Conservation (phyloP, 129 eudicot genomes). For the Oenanthe sinensis region DNA sequence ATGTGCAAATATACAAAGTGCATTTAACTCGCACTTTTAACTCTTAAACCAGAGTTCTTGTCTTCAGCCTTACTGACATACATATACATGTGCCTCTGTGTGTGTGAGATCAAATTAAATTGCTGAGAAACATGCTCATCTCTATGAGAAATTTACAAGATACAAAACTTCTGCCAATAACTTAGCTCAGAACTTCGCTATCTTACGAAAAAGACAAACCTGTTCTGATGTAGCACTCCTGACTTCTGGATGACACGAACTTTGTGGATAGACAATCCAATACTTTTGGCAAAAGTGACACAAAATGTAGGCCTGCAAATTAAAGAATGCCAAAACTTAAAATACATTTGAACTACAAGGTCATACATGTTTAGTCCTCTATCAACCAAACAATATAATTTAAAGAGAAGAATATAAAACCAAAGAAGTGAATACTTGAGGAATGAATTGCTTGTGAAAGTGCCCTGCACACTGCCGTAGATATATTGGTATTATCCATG, state of each 20-base stretch:
- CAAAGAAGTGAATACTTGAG: constrained; percentile 43
- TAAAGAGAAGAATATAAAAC: not conserved
- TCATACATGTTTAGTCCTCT: not conserved
- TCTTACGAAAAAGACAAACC: constrained; percentile 28
- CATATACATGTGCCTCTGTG: too few species aligned
- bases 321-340: not conserved
- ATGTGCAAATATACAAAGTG: too few species aligned
- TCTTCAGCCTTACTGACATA: too few species aligned
- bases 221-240: constrained; percentile 89
- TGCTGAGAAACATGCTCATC: not conserved
- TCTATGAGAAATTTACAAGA: not conserved
- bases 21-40: too few species aligned
- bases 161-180: not conserved
- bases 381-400: not conserved
- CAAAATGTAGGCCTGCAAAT: constrained; percentile 68
- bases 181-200: not conserved
- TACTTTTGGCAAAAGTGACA: constrained; percentile 57
- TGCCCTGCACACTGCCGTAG: constrained; percentile 87
- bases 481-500: constrained; percentile 59
- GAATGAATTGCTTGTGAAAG: constrained; percentile 83
- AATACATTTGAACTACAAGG: not conserved
- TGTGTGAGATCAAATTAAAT: too few species aligned
- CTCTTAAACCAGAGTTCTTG: too few species aligned
- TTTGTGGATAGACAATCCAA: constrained; percentile 69
- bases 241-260: constrained; percentile 61